Percentiles rank a stretch among this genome's conserved stretches.
Evolutionary conservation across 1,284 basidiomycete species (phyloP).

Genomic region (Hemileccinum hortonii): DNA sequence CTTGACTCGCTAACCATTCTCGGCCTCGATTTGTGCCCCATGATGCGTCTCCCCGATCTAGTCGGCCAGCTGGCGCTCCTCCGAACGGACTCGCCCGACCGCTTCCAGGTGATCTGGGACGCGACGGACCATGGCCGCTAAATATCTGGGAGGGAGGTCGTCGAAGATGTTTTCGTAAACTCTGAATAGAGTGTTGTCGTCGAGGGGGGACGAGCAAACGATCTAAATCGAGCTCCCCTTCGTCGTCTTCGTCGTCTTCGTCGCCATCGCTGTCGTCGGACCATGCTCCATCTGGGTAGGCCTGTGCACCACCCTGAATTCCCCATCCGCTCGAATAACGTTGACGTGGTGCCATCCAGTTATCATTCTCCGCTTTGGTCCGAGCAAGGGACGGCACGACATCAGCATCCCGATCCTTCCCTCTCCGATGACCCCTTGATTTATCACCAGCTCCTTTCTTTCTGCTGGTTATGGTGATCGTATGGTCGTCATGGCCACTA

Average conservation of each 20-base stretch:
- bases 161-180: conserved; percentile 60
- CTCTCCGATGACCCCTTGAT: conserved; percentile 12
- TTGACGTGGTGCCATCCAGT: conserved; percentile 31
- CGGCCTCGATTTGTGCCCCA: conserved; percentile 24
- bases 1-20: conserved; percentile 20
- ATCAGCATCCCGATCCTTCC: conserved; percentile 26
- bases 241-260: conserved; percentile 49
- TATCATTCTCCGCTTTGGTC: conserved; percentile 42
- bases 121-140: conserved; percentile 6
- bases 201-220: conserved; percentile 67
- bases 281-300: conserved; percentile 19
- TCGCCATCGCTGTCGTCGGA: conserved; percentile 23
- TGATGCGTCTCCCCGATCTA: conserved; percentile 22
- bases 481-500: conserved; percentile 13
- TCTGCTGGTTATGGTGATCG: conserved; percentile 4
- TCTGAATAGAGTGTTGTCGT: conserved; percentile 67
- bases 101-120: conserved; percentile 14
- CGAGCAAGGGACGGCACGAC: conserved; percentile 42
- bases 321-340: conserved; percentile 27
- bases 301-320: conserved; percentile 19
- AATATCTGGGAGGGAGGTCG: conserved; percentile 10
- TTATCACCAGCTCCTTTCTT: conserved; percentile 11
- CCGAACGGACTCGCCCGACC: conserved; percentile 22
- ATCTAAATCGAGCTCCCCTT: conserved; percentile 64
- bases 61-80: conserved; percentile 4